A percentile compares a stretch with the other conserved stretches of the same genome.
These are phyloP conservation scores for Heimioporus retisporus DNA, from an alignment of 1,284 basidiomycete genomes.

Conservation along the genomic window DNA sequence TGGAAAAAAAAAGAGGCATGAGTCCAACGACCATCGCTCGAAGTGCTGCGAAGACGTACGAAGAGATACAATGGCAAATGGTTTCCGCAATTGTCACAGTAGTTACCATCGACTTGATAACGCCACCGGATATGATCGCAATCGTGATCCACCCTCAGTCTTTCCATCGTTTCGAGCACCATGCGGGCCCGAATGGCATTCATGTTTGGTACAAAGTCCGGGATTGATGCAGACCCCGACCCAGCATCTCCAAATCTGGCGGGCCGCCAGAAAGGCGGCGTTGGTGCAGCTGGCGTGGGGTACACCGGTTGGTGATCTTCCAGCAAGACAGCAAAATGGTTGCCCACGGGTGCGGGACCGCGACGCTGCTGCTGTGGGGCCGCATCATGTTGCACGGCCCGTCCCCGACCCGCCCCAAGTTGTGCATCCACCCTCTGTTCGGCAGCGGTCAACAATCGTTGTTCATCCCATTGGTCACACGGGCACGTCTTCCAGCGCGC, in stretches of 20 bases:
- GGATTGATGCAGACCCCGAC: neutral
- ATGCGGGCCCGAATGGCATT: conserved; percentile 25
- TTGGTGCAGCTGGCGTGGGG: neutral
- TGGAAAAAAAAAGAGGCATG: conserved; percentile 21
- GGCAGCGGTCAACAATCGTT: conserved; percentile 41
- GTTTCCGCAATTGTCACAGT: conserved; percentile 48
- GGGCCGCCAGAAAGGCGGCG: too few species aligned
- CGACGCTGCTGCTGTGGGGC: neutral
- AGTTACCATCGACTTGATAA: conserved; percentile 40
- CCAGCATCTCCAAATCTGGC: too few species aligned
- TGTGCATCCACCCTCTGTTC: conserved; percentile 44
- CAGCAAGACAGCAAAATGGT: neutral
- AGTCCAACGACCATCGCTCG: neutral
- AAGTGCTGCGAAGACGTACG: conserved; percentile 36
- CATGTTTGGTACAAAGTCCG: too few species aligned
- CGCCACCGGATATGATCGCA: conserved; percentile 45
- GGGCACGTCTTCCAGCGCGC: conserved; percentile 52
- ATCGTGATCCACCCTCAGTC: conserved; percentile 49
- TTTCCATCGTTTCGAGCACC: conserved; percentile 45
- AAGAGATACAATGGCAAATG: conserved; percentile 44
- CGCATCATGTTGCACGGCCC: conserved; percentile 18
- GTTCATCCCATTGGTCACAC: conserved; percentile 56
- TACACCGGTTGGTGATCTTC: neutral
- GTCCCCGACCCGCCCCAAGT: conserved; percentile 16
- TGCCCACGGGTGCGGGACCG: neutral